Base-by-base conservation (phyloP, 2,329 filamentous ascomycete species). In the Hypocreales sp. region DNA sequence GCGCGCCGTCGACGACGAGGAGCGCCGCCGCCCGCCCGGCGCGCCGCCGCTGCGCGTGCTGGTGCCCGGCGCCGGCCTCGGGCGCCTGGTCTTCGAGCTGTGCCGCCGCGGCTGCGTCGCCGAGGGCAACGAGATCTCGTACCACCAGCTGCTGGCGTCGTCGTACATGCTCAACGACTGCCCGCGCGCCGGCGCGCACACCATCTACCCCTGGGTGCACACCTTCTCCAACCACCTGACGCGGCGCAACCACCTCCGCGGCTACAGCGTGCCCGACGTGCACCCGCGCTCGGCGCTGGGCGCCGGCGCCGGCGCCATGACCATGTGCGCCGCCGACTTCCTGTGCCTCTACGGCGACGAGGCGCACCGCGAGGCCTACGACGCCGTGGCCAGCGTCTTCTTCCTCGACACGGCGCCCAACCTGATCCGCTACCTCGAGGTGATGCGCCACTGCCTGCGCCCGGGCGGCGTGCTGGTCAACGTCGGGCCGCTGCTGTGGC, bases 381-480 rank as follows among this genome's bases (percentile, higher is more conserved):
- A 94, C 42, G 84, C 78, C 1, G 82, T 95, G 2, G 74, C 81
- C 0, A 82, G 79, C 3, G 80, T 93, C 8, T 98, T 95, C 57
- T 98, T 98, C 58, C 77, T 98, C 31, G 92, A 98, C 49, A 98
- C 90, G 2, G 90, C 90, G 3, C 86, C 87, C 2, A 95, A 98
- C 47, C 50, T 94, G 18, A 78, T 95, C 29, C 71, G 79, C 3
- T 98, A 98, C 46, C 70, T 98, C 19, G 75, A 92, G 46, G 76
- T 84, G 2, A 80, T 95, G 29, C 60, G 58, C 22, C 69, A 79
- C 45, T 92, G 86, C 43, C 64, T 98, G 26, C 72, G 68, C 38
- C 61, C 71, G 0, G 79, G 79, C 15, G 90, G 90, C 0, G 43
- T 92, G 4, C 80, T 92, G 60, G 67, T 93, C 45, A 98, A 98